Conservation (phyloP, 169 alveolate species). For the Sarcocystis neurona region DNA sequence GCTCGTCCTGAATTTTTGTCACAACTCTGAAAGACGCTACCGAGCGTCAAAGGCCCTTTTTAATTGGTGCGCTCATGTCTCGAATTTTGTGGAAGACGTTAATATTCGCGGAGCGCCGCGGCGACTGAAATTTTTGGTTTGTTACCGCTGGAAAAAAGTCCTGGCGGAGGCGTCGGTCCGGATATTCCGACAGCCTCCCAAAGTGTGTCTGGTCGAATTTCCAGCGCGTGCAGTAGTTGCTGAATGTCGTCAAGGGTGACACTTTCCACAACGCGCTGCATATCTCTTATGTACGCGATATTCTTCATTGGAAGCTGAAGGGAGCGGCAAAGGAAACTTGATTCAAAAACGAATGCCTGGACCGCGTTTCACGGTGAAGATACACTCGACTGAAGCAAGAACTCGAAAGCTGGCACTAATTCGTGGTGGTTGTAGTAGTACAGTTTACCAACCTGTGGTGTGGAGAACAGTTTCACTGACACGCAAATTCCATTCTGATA, state of each 20-base stretch:
- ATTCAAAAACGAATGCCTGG: background rate
- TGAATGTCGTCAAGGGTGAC: slow-evolving; percentile 58
- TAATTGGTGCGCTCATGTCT: no score
- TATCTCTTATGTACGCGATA: slow-evolving; percentile 31
- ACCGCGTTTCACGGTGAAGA: no score
- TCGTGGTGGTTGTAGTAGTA: no score
- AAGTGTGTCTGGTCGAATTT: slow-evolving; percentile 37
- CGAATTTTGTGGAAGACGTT: no score
- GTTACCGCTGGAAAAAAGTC: slow-evolving; percentile 2
- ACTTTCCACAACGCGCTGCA: slow-evolving; percentile 51
- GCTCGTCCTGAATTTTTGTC: no score
- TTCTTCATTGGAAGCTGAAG: slow-evolving; percentile 61
- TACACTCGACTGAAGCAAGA: background rate
- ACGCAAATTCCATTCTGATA: no score
- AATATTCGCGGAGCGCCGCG: no score
- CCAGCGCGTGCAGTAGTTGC: slow-evolving; percentile 46
- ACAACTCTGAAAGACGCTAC: no score
- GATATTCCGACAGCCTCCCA: slow-evolving; percentile 61
- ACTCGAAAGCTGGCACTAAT: background rate
- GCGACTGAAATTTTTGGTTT: no score
- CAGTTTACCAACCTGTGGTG: no score
- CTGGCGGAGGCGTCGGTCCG: slow-evolving; percentile 57
- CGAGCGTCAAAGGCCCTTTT: no score
- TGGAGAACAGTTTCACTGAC: no score
- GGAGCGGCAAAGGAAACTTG: background rate